Conservation (phyloP, 805 yeast genomes). For the Ogataea allantospora region DNA sequence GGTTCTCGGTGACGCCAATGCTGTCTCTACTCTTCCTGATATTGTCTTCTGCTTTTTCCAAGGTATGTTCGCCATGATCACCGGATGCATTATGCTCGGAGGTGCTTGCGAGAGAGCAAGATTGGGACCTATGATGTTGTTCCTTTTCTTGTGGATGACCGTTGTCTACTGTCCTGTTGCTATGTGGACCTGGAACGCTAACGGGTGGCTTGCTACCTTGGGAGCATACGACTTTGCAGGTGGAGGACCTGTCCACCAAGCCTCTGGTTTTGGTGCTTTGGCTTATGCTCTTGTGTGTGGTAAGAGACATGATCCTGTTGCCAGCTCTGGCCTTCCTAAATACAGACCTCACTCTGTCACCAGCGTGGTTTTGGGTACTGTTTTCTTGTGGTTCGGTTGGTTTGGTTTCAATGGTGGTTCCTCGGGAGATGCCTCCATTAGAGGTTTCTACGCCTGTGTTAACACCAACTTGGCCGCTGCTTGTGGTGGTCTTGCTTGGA, state of each 20-base stretch:
- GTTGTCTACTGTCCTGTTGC: constrained; percentile 96
- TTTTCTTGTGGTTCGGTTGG: constrained; percentile 98
- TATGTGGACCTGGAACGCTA: constrained; percentile 95
- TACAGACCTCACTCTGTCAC: constrained; percentile 94
- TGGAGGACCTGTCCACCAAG: constrained; percentile 96
- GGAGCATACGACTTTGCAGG: constrained; percentile 97
- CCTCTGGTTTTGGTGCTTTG: constrained; percentile 92
- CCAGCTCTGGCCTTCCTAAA: constrained; percentile 70
- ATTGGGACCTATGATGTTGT: constrained; percentile 94
- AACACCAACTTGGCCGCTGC: constrained; percentile 95
- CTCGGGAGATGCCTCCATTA: constrained; percentile 87
- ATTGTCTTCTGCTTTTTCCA: constrained; percentile 87
- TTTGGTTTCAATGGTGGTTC: constrained; percentile 99
- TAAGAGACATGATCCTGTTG: constrained; percentile 81
- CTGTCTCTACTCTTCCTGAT: constrained; percentile 75
- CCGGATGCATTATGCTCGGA: constrained; percentile 93
- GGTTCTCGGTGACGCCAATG: constrained; percentile 78
- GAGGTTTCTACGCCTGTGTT: constrained; percentile 92
- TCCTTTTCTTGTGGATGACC: constrained; percentile 90
- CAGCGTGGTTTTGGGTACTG: constrained; percentile 87
- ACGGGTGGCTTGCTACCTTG: constrained; percentile 81
- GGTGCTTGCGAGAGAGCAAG: constrained; percentile 98
- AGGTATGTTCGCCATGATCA: constrained; percentile 94
- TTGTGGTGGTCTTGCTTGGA: constrained; percentile 90
- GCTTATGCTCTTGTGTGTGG: constrained; percentile 92